Conservation (phyloP, 306 rosid genomes). For the Benincasa hispida region DNA sequence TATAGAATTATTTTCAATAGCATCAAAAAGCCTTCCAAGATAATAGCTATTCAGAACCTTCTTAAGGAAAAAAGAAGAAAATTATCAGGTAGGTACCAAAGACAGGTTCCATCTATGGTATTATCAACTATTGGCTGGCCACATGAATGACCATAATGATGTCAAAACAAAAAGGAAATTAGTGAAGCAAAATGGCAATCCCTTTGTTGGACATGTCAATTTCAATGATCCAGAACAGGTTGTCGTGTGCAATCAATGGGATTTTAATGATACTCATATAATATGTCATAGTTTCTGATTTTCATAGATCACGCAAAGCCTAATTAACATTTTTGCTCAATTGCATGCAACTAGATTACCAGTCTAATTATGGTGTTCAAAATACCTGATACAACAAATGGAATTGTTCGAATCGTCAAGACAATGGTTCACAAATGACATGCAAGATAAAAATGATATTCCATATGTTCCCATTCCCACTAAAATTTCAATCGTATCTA, state of each 20-base stretch:
- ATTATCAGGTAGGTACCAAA: not conserved
- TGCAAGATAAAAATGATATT: not conserved
- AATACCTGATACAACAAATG: not conserved
- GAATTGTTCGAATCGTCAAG: not conserved
- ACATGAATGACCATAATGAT: not conserved
- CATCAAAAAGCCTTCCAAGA: not conserved
- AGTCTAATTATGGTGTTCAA: not conserved
- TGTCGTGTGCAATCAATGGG: not conserved
- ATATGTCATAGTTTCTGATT: not conserved
- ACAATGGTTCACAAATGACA: not conserved
- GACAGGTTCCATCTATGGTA: not conserved
- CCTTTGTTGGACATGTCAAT: not conserved
- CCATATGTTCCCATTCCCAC: not conserved
- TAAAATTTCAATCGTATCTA: not conserved
- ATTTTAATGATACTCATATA: not conserved
- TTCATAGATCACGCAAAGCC: not conserved
- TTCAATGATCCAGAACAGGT: not conserved
- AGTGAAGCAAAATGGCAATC: not conserved
- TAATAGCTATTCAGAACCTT: not conserved
- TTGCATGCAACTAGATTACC: not conserved
- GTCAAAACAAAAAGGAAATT: not conserved
- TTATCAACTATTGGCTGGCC: not conserved
- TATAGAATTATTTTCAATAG: not conserved
- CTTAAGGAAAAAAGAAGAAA: not conserved
- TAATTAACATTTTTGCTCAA: not conserved